Evolutionary conservation across 495 filamentous ascomycete genomes (phyloP).

Genomic region (Neohortaea acidophila): DNA sequence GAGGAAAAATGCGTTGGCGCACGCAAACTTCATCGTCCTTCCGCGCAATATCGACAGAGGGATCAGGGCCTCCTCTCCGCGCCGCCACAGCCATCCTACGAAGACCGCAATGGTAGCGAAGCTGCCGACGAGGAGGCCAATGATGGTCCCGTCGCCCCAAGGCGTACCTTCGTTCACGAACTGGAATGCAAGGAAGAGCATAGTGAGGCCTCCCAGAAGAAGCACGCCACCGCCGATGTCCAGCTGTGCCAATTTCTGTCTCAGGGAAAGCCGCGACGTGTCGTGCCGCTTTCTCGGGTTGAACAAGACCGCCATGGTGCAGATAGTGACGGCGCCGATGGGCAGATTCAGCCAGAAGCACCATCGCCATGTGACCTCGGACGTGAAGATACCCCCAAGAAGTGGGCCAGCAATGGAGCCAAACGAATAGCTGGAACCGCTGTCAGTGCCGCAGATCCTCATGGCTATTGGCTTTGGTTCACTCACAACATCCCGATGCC

Average conservation of each 20-base stretch:
- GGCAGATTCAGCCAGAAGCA: conserved; percentile 42
- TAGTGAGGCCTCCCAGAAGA: conserved; percentile 39
- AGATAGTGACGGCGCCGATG: conserved; percentile 47
- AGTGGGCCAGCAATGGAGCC: too few species aligned
- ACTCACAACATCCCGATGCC: conserved; percentile 20
- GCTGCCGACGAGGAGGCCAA: conserved; percentile 52
- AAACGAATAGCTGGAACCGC: conserved; percentile 12
- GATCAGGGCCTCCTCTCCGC: too few species aligned
- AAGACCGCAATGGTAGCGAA: too few species aligned
- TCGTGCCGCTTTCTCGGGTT: conserved; percentile 37
- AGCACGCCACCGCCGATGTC: conserved; percentile 38
- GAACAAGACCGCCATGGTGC: conserved; percentile 40
- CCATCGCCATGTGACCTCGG: conserved; percentile 51
- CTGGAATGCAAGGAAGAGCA: conserved; percentile 47
- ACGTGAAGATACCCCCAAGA: conserved; percentile 24
- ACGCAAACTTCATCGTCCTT: conserved; percentile 51
- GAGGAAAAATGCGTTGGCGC: background rate
- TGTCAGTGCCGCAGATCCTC: background rate
- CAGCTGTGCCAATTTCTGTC: conserved; percentile 23
- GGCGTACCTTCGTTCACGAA: conserved; percentile 43
- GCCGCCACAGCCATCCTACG: too few species aligned
- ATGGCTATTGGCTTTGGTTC: conserved; percentile 10
- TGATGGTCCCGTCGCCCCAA: conserved; percentile 34
- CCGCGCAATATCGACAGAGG: too few species aligned
- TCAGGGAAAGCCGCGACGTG: too few species aligned